Evolutionary conservation across 2,329 filamentous ascomycete genomes (phyloP).

Genomic region (Colletotrichum karsti): DNA sequence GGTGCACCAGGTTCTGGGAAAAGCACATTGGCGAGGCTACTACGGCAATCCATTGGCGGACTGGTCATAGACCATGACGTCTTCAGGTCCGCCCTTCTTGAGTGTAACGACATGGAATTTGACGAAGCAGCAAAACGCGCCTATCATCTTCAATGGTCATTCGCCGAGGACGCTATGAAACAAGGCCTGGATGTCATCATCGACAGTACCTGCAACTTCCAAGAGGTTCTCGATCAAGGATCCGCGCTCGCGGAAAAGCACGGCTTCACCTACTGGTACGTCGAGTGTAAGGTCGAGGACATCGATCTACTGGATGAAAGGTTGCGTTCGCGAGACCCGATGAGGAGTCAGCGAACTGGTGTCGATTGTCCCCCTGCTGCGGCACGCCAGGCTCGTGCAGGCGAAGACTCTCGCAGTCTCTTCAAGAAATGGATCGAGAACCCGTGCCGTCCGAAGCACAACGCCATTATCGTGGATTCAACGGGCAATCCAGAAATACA

Average conservation of each 20-base stretch:
- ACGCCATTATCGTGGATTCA: slow-evolving; percentile 36
- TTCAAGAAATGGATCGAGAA: slow-evolving; percentile 40
- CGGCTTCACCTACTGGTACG: slow-evolving; percentile 36
- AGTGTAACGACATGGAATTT: slow-evolving; percentile 36
- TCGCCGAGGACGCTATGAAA: slow-evolving; percentile 42
- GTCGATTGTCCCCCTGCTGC: slow-evolving; percentile 36
- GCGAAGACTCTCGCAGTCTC: slow-evolving; percentile 29
- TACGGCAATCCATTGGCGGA: slow-evolving; percentile 36
- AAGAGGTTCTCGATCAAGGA: slow-evolving; percentile 39
- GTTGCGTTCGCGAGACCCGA: slow-evolving; percentile 32
- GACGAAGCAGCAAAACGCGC: slow-evolving; percentile 38
- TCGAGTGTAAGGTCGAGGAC: slow-evolving; percentile 41
- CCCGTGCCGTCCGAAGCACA: slow-evolving; percentile 37
- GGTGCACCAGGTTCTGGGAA: slow-evolving; percentile 49
- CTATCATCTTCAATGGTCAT: slow-evolving; percentile 44
- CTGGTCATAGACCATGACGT: slow-evolving; percentile 47
- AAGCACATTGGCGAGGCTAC: slow-evolving; percentile 41
- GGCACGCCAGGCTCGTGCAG: background rate
- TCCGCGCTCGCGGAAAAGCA: slow-evolving; percentile 34
- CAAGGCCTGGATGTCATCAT: slow-evolving; percentile 45
- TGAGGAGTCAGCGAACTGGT: slow-evolving; percentile 40
- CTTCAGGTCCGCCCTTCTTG: slow-evolving; percentile 42
- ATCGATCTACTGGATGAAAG: slow-evolving; percentile 40
- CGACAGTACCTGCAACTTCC: slow-evolving; percentile 47
- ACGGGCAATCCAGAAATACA: slow-evolving; percentile 29